Base-by-base conservation (phyloP, 768 basidiomycete genomes). In the Phaeotremella fagi region DNA sequence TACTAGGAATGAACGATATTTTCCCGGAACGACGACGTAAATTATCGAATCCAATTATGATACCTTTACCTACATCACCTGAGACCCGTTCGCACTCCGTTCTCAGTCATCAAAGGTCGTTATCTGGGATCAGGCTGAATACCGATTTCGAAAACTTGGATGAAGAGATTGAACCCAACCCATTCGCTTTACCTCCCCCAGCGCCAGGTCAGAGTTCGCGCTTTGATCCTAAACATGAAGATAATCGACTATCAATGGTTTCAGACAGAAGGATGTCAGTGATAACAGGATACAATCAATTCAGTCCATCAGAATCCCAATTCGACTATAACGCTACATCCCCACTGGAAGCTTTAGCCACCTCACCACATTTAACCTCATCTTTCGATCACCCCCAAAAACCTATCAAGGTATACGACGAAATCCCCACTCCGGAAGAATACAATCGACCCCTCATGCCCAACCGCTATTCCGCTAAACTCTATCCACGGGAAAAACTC, bases 201-300 rank as follows among this genome's bases (percentile, higher is more conserved):
- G 81, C 80, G n/a, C 75, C 78, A 9, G 75, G 80, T 7, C 80
- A 82, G 37, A 79, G 82, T 22, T 88, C 86, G 18, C 80, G 83
- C 27, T 87, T 90, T 69, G 88, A 90, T 71, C 87, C 87, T n/a
- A 89, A 88, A 70, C 77, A 77, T 20, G 77, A 76, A 11, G 75
- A 75, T 16, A 29, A 24, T 15, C 56, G 52, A 43, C 43, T 50
- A 22, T 41, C 38, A 7, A 41, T 22, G 12, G 20, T 6, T 20
- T 41, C 38, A 11, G 38, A n/a, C n/a, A n/a, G n/a, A n/a, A n/a
- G n/a, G n/a, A n/a, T n/a, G n/a, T n/a, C n/a, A n/a, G n/a, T n/a
- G n/a, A n/a, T n/a, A n/a, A n/a, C n/a, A n/a, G n/a, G n/a, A n/a
- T n/a, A n/a, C n/a, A n/a, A n/a, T n/a, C n/a, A n/a, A n/a, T n/a